Base-by-base conservation (phyloP, 257 asterid genomes). In the Solanum pimpinellifolium region DNA sequence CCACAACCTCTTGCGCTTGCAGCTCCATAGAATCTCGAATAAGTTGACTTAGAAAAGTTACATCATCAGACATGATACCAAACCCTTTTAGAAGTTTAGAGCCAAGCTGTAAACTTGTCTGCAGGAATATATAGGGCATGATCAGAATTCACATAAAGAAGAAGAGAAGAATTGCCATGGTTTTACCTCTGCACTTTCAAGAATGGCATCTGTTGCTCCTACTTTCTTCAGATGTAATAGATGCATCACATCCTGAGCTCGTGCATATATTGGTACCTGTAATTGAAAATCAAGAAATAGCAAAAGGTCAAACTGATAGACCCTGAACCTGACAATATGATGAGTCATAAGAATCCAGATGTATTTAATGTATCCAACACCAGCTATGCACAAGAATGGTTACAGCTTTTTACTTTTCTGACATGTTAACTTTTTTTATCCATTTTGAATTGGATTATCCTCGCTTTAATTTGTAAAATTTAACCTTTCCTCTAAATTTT, bases 51-150 rank as follows among this genome's bases (percentile, higher is more conserved):
- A 95, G 86, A 44, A 95, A 97, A 88, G 91, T 94, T 44, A 97
- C 98, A 74, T 97, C 99, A 80, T 97, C 98, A 20, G 98, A 95
- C 99, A 97, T 95, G 49, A 95, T 96, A 46, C 99, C 99, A 6
- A 97, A 87, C 73, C 98, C 98, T 91, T 93, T 94, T 92, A 97
- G 82, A 82, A 97, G 94, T 94, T 95, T 95, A 13, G 99, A 97
- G 49, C 99, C 99, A 76, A 97, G 98, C 97, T 94, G 98, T 87
- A 97, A 94, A 90, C 99, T 95, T 88, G 98, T 92, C 99, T 97
- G 96, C 89, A 83, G 23, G 68, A 84, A 83, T 42, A 35, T 84
- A 87, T n/a, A 73, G 68, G 62, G 82, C 27, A 86, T 4, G 14
- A 52, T 91, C 47, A 91, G 81, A 90, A 89, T 88, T 70, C 49